These are phyloP conservation scores for Alternaria incomplexa DNA, from an alignment of 2,329 filamentous ascomycete genomes.

Conservation along the genomic window DNA sequence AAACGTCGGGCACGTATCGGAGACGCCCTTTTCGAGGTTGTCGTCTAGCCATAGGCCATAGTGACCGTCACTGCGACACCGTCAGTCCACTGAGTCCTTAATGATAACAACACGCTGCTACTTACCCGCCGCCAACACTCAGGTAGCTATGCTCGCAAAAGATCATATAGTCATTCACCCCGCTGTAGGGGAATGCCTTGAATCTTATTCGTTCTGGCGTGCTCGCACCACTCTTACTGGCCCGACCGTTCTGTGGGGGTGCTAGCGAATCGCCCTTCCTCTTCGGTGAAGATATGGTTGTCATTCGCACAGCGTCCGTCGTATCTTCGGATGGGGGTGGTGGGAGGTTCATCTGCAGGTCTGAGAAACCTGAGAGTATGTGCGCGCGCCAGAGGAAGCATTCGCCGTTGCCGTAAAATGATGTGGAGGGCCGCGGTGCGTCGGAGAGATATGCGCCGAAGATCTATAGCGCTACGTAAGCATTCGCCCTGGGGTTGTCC, in stretches of 20 bases:
- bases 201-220: slow-evolving; percentile 83
- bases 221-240: slow-evolving; percentile 54
- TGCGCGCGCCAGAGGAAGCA: slow-evolving; percentile 90
- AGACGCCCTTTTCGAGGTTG: slow-evolving; percentile 81
- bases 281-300: slow-evolving; percentile 56
- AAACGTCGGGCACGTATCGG: slow-evolving; percentile 85
- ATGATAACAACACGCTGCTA: not conserved
- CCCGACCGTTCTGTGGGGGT: slow-evolving; percentile 23
- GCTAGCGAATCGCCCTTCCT: slow-evolving; percentile 31
- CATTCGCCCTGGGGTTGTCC: not conserved
- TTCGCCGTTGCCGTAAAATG: slow-evolving; percentile 95
- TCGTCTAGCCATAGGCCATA: slow-evolving; percentile 95
- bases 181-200: slow-evolving; percentile 96
- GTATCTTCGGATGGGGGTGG: slow-evolving; percentile 73
- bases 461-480: slow-evolving; percentile 51
- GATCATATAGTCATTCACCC: slow-evolving; percentile 95
- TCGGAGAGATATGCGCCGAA: slow-evolving; percentile 97
- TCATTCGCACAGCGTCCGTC: slow-evolving; percentile 65
- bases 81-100: not conserved
- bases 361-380: slow-evolving; percentile 61
- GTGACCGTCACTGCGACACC: slow-evolving; percentile 68
- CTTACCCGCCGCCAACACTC: slow-evolving; percentile 79
- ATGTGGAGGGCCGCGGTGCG: slow-evolving; percentile 76
- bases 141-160: slow-evolving; percentile 87
- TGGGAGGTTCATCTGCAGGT: slow-evolving; percentile 62